Conservation (phyloP, 805 yeast genomes). For the Starmerella vaccinii region DNA sequence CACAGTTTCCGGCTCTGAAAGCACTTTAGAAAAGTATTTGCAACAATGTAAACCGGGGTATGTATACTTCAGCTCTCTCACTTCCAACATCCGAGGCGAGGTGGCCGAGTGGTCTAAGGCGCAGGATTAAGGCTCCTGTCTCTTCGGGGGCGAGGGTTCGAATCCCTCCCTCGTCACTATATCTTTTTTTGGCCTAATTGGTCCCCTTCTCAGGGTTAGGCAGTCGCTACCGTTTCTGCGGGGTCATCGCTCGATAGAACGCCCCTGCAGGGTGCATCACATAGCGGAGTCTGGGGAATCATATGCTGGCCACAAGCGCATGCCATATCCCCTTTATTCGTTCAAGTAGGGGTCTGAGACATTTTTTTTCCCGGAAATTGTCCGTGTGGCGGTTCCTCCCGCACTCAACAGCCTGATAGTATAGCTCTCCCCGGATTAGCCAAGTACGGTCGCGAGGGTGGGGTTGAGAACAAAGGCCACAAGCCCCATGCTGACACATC, state of each 20-base stretch:
- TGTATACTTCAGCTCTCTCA: background rate
- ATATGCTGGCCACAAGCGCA: too few relatives aligned
- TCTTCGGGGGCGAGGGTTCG: conserved; percentile 31
- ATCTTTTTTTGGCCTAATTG: conserved; percentile 11
- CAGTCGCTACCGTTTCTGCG: background rate
- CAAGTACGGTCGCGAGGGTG: background rate
- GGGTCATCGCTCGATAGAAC: too few relatives aligned
- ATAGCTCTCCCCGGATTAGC: background rate
- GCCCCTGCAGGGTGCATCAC: too few relatives aligned
- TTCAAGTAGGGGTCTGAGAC: too few relatives aligned
- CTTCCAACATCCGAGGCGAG: conserved; percentile 22
- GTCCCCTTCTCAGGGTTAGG: background rate
- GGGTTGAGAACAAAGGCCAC: background rate
- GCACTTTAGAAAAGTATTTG: too few relatives aligned
- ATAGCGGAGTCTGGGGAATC: too few relatives aligned
- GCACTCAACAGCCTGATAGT: too few relatives aligned
- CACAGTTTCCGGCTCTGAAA: too few relatives aligned
- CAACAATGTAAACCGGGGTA: background rate
- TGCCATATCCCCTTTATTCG: too few relatives aligned
- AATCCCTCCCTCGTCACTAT: conserved; percentile 29
- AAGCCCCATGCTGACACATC: background rate
- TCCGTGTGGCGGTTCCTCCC: too few relatives aligned
- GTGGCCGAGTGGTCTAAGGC: conserved; percentile 31
- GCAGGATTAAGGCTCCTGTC: conserved; percentile 30
- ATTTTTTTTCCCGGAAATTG: too few relatives aligned